phyloP scores from a whole-genome alignment of 2,329 filamentous ascomycete genomes.

The Cladosporium sphaerospermum region DNA sequence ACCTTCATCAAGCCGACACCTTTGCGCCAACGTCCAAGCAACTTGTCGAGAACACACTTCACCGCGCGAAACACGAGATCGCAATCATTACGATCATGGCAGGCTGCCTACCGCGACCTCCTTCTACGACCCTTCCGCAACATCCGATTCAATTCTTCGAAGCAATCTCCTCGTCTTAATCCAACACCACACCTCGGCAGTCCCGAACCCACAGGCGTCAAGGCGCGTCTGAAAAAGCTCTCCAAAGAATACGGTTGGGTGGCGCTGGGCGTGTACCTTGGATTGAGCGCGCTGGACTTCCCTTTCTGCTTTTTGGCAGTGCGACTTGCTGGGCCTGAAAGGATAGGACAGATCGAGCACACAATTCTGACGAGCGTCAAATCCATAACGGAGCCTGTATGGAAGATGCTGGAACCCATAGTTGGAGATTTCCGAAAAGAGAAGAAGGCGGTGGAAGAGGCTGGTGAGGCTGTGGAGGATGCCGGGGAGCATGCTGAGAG shows the following conservation, averaged over 20 bases:
- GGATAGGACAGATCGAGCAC: conserved; percentile 70
- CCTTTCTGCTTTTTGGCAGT: conserved; percentile 93
- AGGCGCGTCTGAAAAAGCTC: conserved; percentile 71
- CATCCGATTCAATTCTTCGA: conserved; percentile 29
- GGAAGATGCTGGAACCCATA: conserved; percentile 7
- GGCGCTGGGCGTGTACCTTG: conserved; percentile 83
- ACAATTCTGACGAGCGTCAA: conserved; percentile 44
- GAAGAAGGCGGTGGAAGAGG: conserved; percentile 40
- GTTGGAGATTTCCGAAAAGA: conserved; percentile 2
- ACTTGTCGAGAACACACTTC: conserved; percentile 6
- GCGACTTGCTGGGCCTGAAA: conserved; percentile 72
- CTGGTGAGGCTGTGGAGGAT: conserved; percentile 28
- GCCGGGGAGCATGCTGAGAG: conserved; percentile 18
- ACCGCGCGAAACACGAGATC: conserved; percentile 4
- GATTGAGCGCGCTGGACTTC: conserved; percentile 79
- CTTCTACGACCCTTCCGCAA: conserved; percentile 18
- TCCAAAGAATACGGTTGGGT: conserved; percentile 92
- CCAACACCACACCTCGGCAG: conserved; percentile 29
- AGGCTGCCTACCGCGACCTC: conserved; percentile 6
- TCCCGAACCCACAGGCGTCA: conserved; percentile 32
- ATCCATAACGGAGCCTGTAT: not conserved
- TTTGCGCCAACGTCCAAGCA: conserved; percentile 1
- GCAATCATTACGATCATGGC: conserved; percentile 4
- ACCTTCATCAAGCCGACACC: conserved; percentile 9
- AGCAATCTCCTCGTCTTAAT: conserved; percentile 22